A percentile compares a stretch with the other conserved stretches of the same genome.
Conservation (phyloP, 129 eudicot species). For the Mikania micrantha region DNA sequence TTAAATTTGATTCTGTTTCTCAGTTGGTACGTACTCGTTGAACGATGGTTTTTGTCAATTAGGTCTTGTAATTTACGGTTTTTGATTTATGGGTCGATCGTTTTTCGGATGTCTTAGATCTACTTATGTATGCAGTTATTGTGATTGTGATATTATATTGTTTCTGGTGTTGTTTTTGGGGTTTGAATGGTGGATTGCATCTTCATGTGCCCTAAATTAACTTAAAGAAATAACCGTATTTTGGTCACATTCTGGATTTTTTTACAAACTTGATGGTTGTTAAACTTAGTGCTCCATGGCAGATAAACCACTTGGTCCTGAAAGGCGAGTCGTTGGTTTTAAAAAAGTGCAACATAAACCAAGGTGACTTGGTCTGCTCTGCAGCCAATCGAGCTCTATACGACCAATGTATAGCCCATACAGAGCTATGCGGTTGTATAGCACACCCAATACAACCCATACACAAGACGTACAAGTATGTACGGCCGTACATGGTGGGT, state of each 20-base stretch:
- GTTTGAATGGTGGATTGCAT: not conserved
- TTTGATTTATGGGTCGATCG: not conserved
- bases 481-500: too few relatives aligned
- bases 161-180: not conserved
- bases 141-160: not conserved
- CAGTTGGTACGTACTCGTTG: conserved; percentile 45
- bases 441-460: too few relatives aligned
- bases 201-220: not conserved
- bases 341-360: too few relatives aligned
- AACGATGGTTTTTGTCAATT: conserved; percentile 1
- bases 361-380: too few relatives aligned
- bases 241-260: not conserved
- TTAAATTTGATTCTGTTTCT: conserved; percentile 56
- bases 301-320: too few relatives aligned
- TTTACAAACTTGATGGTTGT: not conserved
- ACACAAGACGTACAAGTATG: too few relatives aligned
- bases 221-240: not conserved
- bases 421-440: too few relatives aligned
- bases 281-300: not conserved
- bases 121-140: not conserved
- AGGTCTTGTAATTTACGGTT: not conserved
- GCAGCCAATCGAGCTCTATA: too few relatives aligned
- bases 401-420: too few relatives aligned
- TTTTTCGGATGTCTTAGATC: not conserved
- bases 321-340: too few relatives aligned